These are phyloP conservation scores for Abrus precatorius DNA, from an alignment of 306 rosid genomes.

Conservation along the genomic window DNA sequence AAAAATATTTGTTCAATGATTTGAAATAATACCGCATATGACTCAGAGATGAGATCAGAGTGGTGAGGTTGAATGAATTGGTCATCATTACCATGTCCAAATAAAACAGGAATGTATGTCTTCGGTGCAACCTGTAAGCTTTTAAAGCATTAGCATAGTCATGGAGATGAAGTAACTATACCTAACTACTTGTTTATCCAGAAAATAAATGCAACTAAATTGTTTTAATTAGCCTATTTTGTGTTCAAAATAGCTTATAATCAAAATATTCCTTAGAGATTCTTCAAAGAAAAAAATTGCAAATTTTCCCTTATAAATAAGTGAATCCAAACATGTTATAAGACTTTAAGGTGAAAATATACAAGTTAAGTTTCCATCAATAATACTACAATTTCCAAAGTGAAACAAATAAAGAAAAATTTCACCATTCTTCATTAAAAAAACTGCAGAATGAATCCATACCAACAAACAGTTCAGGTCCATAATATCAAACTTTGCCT, in stretches of 20 bases:
- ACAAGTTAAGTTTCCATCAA: conserved; percentile 4
- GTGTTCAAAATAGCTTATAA: neutral
- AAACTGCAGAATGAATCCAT: conserved; percentile 39
- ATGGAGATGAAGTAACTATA: conserved; percentile 38
- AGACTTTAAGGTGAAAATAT: conserved; percentile 24
- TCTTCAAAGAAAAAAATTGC: neutral
- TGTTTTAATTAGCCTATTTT: neutral
- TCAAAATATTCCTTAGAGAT: neutral
- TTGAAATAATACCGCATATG: conserved; percentile 69
- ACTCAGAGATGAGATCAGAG: conserved; percentile 73
- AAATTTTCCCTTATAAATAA: neutral
- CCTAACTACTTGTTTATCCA: conserved; percentile 20
- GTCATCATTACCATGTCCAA: conserved; percentile 92
- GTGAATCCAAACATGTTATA: neutral
- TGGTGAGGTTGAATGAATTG: conserved; percentile 85
- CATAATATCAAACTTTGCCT: conserved; percentile 96
- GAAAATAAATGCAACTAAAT: neutral
- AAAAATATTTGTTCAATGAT: conserved; percentile 13
- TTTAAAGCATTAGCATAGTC: conserved; percentile 44
- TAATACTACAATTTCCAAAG: conserved; percentile 15
- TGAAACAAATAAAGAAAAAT: conserved; percentile 3
- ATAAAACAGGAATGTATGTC: conserved; percentile 88
- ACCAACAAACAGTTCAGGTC: conserved; percentile 92
- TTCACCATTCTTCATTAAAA: neutral
- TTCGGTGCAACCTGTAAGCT: conserved; percentile 78